Evolutionary conservation across 257 asterid species (phyloP).

Genomic region (Solanum lignicaule): DNA sequence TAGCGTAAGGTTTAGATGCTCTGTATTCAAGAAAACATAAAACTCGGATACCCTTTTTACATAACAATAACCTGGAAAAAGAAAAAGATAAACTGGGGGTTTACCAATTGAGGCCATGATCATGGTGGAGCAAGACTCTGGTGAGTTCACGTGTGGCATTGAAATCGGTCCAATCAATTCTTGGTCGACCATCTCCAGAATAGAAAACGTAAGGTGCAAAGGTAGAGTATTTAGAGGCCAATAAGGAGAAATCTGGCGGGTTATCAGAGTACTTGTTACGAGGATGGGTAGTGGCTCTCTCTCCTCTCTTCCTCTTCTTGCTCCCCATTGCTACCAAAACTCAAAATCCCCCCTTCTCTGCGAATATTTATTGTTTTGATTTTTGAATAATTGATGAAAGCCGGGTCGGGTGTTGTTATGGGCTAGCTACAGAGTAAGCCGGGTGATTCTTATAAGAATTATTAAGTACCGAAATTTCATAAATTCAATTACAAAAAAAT

Average conservation of each 20-base stretch:
- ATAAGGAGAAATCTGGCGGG: conserved; percentile 63
- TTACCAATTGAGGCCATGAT: too few relatives aligned
- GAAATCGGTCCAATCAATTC: too few relatives aligned
- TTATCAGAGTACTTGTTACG: conserved; percentile 72
- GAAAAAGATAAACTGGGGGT: too few relatives aligned
- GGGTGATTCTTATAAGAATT: too few relatives aligned
- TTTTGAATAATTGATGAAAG: neutral
- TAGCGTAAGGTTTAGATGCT: too few relatives aligned
- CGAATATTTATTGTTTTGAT: neutral
- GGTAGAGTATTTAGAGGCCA: conserved; percentile 60
- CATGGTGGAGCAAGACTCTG: too few relatives aligned
- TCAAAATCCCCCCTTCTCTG: neutral
- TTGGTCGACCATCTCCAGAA: too few relatives aligned
- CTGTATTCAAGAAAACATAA: too few relatives aligned
- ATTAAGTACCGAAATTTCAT: neutral
- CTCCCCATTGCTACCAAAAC: conserved; percentile 29
- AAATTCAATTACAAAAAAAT: too few relatives aligned
- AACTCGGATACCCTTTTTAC: too few relatives aligned
- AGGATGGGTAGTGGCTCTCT: conserved; percentile 42
- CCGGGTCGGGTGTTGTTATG: neutral
- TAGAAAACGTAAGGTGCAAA: conserved; percentile 9
- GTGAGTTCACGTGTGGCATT: too few relatives aligned
- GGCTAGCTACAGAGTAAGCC: neutral
- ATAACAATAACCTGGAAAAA: too few relatives aligned
- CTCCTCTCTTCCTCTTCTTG: conserved; percentile 63